Evolutionary conservation across 2,329 filamentous ascomycete species (phyloP).

Genomic region (Alternaria infectoria): DNA sequence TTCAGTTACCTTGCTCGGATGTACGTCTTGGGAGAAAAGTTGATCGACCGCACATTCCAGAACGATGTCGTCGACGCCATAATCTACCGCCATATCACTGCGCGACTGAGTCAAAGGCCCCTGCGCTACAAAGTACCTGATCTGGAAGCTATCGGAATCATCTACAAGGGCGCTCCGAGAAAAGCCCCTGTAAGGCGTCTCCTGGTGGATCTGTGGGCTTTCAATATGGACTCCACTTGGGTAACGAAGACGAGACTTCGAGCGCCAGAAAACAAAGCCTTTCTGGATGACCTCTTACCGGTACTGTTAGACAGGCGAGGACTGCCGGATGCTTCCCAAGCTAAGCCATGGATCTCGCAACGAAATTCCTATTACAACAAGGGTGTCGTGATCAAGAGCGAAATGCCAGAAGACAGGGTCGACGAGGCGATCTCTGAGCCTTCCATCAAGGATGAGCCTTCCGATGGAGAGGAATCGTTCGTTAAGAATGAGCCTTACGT

Average conservation of each 20-base stretch:
- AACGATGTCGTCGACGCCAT: background rate
- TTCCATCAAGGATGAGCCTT: background rate
- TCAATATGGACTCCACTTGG: background rate
- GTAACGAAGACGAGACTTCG: background rate
- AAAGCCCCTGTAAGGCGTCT: background rate
- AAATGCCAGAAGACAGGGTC: background rate
- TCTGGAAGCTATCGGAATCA: background rate
- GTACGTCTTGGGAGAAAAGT: background rate
- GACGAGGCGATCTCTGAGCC: background rate
- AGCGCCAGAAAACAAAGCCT: background rate
- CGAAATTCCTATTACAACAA: background rate
- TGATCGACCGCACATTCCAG: background rate
- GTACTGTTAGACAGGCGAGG: background rate
- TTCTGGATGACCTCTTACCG: background rate
- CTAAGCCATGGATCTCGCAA: background rate
- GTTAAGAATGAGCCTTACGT: background rate
- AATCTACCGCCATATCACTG: background rate
- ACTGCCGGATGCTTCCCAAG: background rate
- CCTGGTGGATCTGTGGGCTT: background rate
- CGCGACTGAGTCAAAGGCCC: background rate
- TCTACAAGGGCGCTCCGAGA: background rate
- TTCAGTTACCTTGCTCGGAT: background rate
- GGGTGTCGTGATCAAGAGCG: background rate
- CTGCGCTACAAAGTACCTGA: background rate
- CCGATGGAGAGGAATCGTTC: background rate